Conservation (phyloP, 768 basidiomycete species). For the Xanthoconium stramineum region DNA sequence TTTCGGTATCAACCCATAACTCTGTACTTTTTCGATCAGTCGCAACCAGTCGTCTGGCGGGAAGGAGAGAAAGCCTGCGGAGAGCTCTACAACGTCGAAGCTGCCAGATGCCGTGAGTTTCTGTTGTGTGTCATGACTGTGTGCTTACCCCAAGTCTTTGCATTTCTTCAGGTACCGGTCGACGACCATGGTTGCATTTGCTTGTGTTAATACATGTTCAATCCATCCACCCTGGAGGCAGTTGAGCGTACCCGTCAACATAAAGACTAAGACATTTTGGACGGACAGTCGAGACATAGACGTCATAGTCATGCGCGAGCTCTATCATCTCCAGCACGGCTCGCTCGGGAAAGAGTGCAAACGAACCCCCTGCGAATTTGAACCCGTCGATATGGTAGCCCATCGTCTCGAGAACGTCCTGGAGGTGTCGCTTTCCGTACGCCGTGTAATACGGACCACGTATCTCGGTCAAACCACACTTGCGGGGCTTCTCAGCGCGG, state of each 20-base stretch:
- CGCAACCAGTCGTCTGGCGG: constrained; percentile 42
- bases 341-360: constrained; percentile 41
- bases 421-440: constrained; percentile 39
- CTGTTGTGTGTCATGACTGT: no score
- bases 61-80: constrained; percentile 45
- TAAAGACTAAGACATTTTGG: not conserved
- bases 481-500: constrained; percentile 35
- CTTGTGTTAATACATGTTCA: constrained; percentile 13
- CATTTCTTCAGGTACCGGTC: constrained; percentile 16
- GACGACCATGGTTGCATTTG: constrained; percentile 1
- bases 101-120: constrained; percentile 9
- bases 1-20: constrained; percentile 41
- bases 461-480: constrained; percentile 41
- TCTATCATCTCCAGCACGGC: constrained; percentile 37
- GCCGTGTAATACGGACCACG: constrained; percentile 44
- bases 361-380: constrained; percentile 44
- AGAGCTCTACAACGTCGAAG: constrained; percentile 46
- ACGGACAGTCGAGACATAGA: constrained; percentile 43
- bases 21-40: constrained; percentile 38
- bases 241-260: not conserved
- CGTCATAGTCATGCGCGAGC: constrained; percentile 37
- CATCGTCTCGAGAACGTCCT: constrained; percentile 41
- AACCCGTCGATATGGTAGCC: constrained; percentile 43
- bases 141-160: constrained; percentile 9
- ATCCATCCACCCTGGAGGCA: constrained; percentile 14